Percentiles rank a stretch among this genome's conserved stretches.
Evolutionary conservation across 2,329 filamentous ascomycete genomes (phyloP).

Genomic region (Cercospora nicotianae): DNA sequence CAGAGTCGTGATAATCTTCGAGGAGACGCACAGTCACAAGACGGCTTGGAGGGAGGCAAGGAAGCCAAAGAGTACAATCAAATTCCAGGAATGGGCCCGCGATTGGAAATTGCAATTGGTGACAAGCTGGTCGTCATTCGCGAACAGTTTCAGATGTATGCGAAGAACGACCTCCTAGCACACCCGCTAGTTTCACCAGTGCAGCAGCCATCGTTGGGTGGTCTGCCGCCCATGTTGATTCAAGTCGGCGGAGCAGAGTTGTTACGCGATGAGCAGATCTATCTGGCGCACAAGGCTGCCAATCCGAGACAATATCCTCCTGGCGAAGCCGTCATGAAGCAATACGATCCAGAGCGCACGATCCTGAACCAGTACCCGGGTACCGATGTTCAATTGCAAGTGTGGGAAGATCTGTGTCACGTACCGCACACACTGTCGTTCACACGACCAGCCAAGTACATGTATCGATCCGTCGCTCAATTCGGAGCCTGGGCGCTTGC

Average conservation of each 20-base stretch:
- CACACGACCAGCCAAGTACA: constrained; percentile 91
- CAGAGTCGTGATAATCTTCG: constrained; percentile 21
- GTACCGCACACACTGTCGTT: constrained; percentile 92
- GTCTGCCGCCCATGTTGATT: constrained; percentile 82
- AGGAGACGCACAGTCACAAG: constrained; percentile 12
- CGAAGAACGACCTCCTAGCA: constrained; percentile 78
- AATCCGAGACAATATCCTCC: constrained; percentile 77
- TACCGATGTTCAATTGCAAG: constrained; percentile 89
- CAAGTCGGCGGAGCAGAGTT: constrained; percentile 86
- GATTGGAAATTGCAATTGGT: constrained; percentile 67
- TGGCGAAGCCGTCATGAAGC: constrained; percentile 61
- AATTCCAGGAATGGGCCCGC: constrained; percentile 34
- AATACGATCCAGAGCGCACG: constrained; percentile 57
- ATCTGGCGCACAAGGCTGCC: constrained; percentile 90
- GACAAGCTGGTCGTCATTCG: constrained; percentile 71
- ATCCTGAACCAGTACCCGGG: constrained; percentile 68
- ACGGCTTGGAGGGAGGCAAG: constrained; percentile 20
- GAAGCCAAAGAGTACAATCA: constrained; percentile 20
- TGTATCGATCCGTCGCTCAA: constrained; percentile 89
- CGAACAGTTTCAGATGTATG: constrained; percentile 88
- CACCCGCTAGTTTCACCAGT: constrained; percentile 90
- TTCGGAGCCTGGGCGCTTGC: constrained; percentile 92
- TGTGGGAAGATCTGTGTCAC: constrained; percentile 95
- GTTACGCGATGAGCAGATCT: constrained; percentile 91
- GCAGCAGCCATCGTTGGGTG: constrained; percentile 83